These are phyloP conservation scores for Paratinospora sagittata DNA, from an alignment of 164 flowering plant species.

Conservation along the genomic window DNA sequence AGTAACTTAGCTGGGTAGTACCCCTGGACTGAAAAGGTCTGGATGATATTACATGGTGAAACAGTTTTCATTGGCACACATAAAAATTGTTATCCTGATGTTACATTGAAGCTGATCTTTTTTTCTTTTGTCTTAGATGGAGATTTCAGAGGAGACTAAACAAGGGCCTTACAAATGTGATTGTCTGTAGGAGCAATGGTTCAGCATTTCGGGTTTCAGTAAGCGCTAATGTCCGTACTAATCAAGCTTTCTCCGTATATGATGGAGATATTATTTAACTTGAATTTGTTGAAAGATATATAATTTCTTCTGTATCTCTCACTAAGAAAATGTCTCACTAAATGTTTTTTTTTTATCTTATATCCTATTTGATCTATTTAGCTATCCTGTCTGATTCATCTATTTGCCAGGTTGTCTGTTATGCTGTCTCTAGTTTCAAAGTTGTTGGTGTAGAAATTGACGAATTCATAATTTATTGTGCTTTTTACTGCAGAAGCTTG, in stretches of 20 bases:
- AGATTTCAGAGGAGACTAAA: constrained; percentile 16
- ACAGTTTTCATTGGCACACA: background rate
- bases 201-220: constrained; percentile 44
- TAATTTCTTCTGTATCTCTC: constrained; percentile 22
- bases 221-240: constrained; percentile 53
- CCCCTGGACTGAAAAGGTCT: background rate
- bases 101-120: background rate
- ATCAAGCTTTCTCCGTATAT: constrained; percentile 29
- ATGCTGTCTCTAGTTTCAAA: background rate
- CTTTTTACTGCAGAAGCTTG: background rate
- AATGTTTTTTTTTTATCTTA: no score
- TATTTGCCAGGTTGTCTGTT: background rate
- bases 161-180: constrained; percentile 11
- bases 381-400: background rate
- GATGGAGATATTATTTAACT: constrained; percentile 29
- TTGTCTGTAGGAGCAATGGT: constrained; percentile 29
- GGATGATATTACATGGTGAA: background rate
- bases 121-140: constrained; percentile 21
- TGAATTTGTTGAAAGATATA: constrained; percentile 24
- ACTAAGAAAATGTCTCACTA: no score
- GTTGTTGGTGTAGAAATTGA: background rate
- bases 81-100: background rate
- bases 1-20: background rate
- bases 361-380: background rate
- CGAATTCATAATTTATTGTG: background rate